Percentiles rank a stretch among this genome's conserved stretches.
These are phyloP conservation scores for Pichia cephalocereana DNA, from an alignment of 805 yeast genomes.

Conservation along the genomic window DNA sequence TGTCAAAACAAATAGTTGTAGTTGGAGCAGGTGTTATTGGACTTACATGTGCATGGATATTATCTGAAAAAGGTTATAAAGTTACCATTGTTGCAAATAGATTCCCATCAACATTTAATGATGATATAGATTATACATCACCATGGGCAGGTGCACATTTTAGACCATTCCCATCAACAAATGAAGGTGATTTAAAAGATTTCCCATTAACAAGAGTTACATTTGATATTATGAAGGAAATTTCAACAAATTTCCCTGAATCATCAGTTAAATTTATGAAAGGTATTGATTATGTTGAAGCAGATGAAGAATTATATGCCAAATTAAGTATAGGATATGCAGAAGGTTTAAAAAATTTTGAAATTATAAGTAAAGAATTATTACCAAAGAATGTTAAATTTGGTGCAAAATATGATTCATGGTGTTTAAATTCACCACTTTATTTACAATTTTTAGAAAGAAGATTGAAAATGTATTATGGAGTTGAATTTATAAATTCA, in stretches of 20 bases:
- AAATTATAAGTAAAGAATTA: constrained; percentile 17
- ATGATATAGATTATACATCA: constrained; percentile 34
- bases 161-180: constrained; percentile 53
- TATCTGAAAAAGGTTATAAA: constrained; percentile 25
- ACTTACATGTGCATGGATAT: constrained; percentile 36
- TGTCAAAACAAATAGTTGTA: constrained; percentile 4
- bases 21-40: constrained; percentile 33
- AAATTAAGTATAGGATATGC: constrained; percentile 32
- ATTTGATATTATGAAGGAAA: constrained; percentile 31
- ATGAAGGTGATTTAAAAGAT: constrained; percentile 33
- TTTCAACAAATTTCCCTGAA: constrained; percentile 38
- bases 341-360: constrained; percentile 32
- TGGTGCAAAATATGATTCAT: constrained; percentile 48
- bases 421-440: constrained; percentile 53
- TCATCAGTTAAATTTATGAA: constrained; percentile 43
- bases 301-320: constrained; percentile 23
- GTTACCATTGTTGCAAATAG: constrained; percentile 34
- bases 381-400: constrained; percentile 34
- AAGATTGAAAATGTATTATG: constrained; percentile 13
- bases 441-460: constrained; percentile 26
- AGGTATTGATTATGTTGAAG: constrained; percentile 52
- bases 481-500: constrained; percentile 26
- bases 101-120: constrained; percentile 43
- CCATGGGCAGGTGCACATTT: constrained; percentile 79
- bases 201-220: constrained; percentile 42